Conservation (phyloP, 306 rosid genomes). For the Dryas drummondii region DNA sequence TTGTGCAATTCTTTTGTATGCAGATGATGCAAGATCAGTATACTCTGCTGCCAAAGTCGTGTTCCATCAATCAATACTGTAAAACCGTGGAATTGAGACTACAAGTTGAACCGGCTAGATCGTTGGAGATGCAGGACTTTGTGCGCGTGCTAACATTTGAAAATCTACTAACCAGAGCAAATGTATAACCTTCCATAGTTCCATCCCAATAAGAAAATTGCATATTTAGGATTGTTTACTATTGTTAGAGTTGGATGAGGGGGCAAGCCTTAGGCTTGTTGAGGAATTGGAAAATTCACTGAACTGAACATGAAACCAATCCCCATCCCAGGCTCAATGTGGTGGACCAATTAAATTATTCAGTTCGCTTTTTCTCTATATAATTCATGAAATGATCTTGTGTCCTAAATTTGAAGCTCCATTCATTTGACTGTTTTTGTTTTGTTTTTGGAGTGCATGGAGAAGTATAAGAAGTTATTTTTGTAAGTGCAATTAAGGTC, state of each 20-base stretch:
- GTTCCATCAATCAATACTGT: constrained; percentile 30
- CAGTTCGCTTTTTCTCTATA: too few relatives aligned
- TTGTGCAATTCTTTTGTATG: constrained; percentile 3
- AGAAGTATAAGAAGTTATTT: too few relatives aligned
- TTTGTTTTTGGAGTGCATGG: too few relatives aligned
- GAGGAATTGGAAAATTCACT: not conserved
- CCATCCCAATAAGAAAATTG: not conserved
- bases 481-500: too few relatives aligned
- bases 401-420: too few relatives aligned
- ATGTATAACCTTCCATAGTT: too few relatives aligned
- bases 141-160: not conserved
- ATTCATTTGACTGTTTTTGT: too few relatives aligned
- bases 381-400: too few relatives aligned
- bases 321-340: too few relatives aligned
- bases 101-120: not conserved
- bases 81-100: not conserved
- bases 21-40: constrained; percentile 41
- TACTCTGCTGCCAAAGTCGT: constrained; percentile 36
- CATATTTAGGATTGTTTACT: not conserved
- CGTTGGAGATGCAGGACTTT: not conserved
- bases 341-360: too few relatives aligned
- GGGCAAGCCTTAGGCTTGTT: not conserved
- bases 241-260: not conserved
- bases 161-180: too few relatives aligned
- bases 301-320: not conserved